These are phyloP conservation scores for Globisporangium heterothallicum DNA, from an alignment of 352 stramenopile species.

Conservation along the genomic window DNA sequence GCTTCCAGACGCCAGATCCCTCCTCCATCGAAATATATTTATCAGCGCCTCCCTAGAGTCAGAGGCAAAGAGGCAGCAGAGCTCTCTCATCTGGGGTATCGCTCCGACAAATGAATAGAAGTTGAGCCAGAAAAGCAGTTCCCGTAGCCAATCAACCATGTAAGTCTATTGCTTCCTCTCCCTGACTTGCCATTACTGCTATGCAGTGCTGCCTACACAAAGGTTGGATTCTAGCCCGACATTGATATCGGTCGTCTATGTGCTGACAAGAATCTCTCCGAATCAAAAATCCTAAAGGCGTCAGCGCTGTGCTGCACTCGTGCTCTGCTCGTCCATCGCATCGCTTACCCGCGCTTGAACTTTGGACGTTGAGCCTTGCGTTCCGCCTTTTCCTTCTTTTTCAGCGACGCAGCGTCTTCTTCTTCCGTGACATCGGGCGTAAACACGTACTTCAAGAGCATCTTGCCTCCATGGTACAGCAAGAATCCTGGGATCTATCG, in stretches of 20 bases:
- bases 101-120: neutral
- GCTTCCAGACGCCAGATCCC: neutral
- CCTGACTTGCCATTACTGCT: too few species aligned
- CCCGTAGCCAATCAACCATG: too few species aligned
- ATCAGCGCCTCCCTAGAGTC: neutral
- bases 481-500: constrained; percentile 69
- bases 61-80: neutral
- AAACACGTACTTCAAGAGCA: constrained; percentile 83
- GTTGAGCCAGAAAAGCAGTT: neutral
- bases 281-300: too few species aligned
- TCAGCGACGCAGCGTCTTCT: constrained; percentile 46
- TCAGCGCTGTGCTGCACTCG: too few species aligned
- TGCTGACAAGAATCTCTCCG: too few species aligned
- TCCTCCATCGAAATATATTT: neutral
- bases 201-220: too few species aligned
- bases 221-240: too few species aligned
- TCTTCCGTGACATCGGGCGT: constrained; percentile 51
- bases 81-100: neutral
- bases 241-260: too few species aligned
- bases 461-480: constrained; percentile 69
- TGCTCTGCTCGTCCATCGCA: neutral
- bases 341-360: constrained; percentile 32
- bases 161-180: neutral
- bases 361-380: constrained; percentile 53
- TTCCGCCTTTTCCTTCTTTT: constrained; percentile 77